Percentiles rank a stretch among this genome's conserved stretches.
Conservation (phyloP, 2,329 filamentous ascomycete genomes). For the Scorias spongiosa region DNA sequence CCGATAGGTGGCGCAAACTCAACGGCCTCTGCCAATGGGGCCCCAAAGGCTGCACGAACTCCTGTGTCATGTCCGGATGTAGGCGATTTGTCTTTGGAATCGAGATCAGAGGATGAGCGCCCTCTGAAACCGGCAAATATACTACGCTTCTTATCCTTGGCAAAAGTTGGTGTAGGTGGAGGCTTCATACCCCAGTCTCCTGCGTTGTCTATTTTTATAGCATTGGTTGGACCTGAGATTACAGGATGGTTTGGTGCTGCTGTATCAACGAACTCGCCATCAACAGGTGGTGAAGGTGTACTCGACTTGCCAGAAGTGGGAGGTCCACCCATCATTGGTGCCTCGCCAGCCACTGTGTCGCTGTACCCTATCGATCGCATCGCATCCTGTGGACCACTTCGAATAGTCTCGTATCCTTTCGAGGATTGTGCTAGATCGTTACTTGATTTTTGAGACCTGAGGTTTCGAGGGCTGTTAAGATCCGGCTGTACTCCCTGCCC, state of each 20-base stretch:
- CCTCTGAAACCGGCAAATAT: conserved; percentile 46
- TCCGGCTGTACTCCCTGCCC: conserved; percentile 13
- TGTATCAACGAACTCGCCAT: conserved; percentile 16
- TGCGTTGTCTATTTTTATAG: conserved; percentile 66
- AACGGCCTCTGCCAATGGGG: conserved; percentile 72
- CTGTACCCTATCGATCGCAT: conserved; percentile 36
- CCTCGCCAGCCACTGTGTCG: conserved; percentile 41
- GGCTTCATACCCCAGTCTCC: conserved; percentile 74
- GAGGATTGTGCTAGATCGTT: conserved; percentile 16
- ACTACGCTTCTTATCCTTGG: conserved; percentile 60
- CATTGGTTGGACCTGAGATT: conserved; percentile 78
- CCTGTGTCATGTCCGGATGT: neutral
- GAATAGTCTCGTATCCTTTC: conserved; percentile 4
- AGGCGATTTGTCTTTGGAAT: conserved; percentile 10
- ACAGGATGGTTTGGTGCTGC: conserved; percentile 22
- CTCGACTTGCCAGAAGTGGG: conserved; percentile 7
- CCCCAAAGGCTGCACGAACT: conserved; percentile 56
- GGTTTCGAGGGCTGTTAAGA: conserved; percentile 14
- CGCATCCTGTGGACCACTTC: conserved; percentile 7
- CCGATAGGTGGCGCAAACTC: conserved; percentile 61
- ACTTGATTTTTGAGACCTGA: conserved; percentile 23
- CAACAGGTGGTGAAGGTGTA: conserved; percentile 20
- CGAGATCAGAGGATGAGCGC: conserved; percentile 55
- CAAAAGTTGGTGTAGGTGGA: conserved; percentile 24
- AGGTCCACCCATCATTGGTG: conserved; percentile 35